Conservation (phyloP, 768 basidiomycete species). For the Zangia roseola region DNA sequence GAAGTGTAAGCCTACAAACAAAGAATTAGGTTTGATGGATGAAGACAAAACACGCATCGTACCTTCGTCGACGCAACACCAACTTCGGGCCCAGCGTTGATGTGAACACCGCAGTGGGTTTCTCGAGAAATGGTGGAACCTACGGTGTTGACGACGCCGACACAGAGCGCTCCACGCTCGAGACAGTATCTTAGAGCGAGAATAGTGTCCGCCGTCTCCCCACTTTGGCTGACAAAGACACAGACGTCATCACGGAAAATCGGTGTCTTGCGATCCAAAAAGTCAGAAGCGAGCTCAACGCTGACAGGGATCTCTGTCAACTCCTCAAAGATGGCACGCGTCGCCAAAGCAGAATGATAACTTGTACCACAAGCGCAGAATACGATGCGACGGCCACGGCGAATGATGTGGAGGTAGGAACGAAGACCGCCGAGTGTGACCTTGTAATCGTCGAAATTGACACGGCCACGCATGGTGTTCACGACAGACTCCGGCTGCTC, state of each 20-base stretch:
- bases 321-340: constrained; percentile 97
- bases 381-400: constrained; percentile 90
- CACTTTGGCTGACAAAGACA: constrained; percentile 95
- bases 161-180: constrained; percentile 93
- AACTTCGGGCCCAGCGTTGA: constrained; percentile 98
- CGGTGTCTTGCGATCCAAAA: constrained; percentile 97
- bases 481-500: constrained; percentile 99
- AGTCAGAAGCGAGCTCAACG: constrained; percentile 96
- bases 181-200: constrained; percentile 94
- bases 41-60: background rate
- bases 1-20: constrained; percentile 85
- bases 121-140: constrained; percentile 97
- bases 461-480: constrained; percentile 99
- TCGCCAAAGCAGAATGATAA: constrained; percentile 96
- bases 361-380: constrained; percentile 99
- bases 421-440: constrained; percentile 96
- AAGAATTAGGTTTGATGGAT: background rate
- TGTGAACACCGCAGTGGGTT: constrained; percentile 99
- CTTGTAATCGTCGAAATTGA: constrained; percentile 92
- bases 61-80: constrained; percentile 99
- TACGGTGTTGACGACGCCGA: constrained; percentile 98
- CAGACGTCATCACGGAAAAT: constrained; percentile 99
- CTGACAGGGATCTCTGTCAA: constrained; percentile 98
- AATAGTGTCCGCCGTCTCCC: constrained; percentile 98
- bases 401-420: constrained; percentile 92